phyloP scores from a whole-genome alignment of 371 early-diverging fungal genomes.

The Chytridium lagenaria region DNA sequence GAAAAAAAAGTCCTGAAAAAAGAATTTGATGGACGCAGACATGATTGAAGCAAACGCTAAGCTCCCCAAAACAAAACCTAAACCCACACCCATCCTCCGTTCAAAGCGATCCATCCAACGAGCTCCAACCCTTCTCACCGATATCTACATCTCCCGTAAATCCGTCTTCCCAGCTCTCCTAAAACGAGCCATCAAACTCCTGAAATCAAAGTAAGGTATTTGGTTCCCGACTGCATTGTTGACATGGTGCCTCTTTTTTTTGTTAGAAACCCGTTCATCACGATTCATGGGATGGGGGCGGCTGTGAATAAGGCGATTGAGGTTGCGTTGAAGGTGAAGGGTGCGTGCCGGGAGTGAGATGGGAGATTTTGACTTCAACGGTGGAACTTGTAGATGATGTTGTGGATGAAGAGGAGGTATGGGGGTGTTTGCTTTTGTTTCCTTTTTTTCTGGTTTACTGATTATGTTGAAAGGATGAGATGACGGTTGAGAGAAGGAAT shows the following conservation, averaged over 20 bases:
- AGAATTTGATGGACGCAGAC: too few relatives aligned
- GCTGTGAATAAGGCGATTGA: conserved; percentile 63
- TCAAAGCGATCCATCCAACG: conserved; percentile 58
- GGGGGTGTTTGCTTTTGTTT: not conserved
- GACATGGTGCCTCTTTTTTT: too few relatives aligned
- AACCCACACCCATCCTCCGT: too few relatives aligned
- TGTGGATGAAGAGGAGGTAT: conserved; percentile 36
- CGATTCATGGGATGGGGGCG: conserved; percentile 77
- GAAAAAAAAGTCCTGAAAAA: too few relatives aligned
- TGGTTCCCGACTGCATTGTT: not conserved
- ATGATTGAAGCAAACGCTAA: too few relatives aligned
- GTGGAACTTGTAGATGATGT: conserved; percentile 45
- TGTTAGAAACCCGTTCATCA: conserved; percentile 55
- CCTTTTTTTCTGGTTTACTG: not conserved
- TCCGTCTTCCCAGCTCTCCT: conserved; percentile 45
- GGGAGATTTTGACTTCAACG: conserved; percentile 36
- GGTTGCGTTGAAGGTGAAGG: conserved; percentile 52
- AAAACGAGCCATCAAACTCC: conserved; percentile 55
- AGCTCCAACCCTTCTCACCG: conserved; percentile 57
- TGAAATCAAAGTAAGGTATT: conserved; percentile 34
- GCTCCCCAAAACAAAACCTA: too few relatives aligned
- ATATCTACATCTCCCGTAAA: conserved; percentile 66
- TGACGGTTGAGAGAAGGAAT: conserved; percentile 29
- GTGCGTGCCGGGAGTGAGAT: not conserved
- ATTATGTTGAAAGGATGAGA: conserved; percentile 19